Evolutionary conservation across 768 basidiomycete species (phyloP), one percentile per base, ranked within the genome.

Genomic region (Termitomyces bulborhizus): DNA sequence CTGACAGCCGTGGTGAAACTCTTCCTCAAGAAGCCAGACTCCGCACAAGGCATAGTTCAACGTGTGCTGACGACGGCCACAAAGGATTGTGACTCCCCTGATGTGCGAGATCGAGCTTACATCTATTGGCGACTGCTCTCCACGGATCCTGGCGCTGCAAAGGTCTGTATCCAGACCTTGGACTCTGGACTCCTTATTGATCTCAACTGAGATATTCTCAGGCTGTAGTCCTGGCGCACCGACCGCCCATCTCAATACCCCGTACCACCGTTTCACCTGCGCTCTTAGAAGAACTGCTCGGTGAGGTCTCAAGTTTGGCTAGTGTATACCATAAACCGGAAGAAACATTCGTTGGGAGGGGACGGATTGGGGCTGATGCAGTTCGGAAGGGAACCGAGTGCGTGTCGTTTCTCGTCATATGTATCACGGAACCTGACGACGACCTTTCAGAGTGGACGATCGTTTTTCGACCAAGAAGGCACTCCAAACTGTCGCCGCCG

Each of bases 261-360:
- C 85, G 88, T 53, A 96, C 93, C 37, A 94, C 92, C 0, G 93
- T 99, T 0, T 77, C 95, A 0, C 81, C 92, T 1, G 91, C 83
- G 0, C 72, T 98, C 16, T 73, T 98, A 32, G 95, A 98, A 64
- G 97, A 98, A 65, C 80, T 99, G 3, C 71, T 98, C 0, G 84
- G 87, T 31, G 97, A 98, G 67, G 82, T 98, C 21, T 93, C 92
- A 1, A 85, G 81, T 43, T 73, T 98, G 18, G 92, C 93, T 5
- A 96, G 93, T 65, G 93, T 96, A 2, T 99, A 99, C 67, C 97
- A 99, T 73, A 98, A 97, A 69, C 97, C 97, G 0, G 86, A 85
- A 36, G 91, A 93, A 67, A 98, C 97, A 0, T 99, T 99, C 64
- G 83, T 99, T 54, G 97, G 96, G 0, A 84, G 85, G 60, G 96